Evolutionary conservation across 2,329 filamentous ascomycete genomes (phyloP).

Genomic region (Lachnellula arida): DNA sequence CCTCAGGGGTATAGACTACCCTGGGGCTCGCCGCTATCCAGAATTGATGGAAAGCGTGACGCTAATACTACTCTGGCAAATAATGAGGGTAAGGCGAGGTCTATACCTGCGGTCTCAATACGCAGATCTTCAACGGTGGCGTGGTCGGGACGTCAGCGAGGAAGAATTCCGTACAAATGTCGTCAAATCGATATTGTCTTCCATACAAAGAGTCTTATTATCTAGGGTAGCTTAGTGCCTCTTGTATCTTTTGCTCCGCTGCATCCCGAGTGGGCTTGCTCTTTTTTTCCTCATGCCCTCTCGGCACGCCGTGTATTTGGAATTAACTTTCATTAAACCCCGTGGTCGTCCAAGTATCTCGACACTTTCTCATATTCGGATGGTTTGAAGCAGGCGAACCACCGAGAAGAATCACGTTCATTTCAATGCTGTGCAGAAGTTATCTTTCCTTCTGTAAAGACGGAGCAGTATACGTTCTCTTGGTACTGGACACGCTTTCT

Average conservation of each 20-base stretch:
- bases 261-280: slow-evolving; percentile 1
- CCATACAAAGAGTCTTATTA: not conserved
- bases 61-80: not conserved
- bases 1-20: not conserved
- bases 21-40: not conserved
- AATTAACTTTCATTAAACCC: not conserved
- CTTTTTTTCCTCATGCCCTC: not conserved
- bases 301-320: not conserved
- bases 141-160: not conserved
- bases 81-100: not conserved
- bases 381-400: not conserved
- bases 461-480: not conserved
- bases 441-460: not conserved
- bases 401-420: not conserved
- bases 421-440: not conserved
- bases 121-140: not conserved
- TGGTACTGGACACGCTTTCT: not conserved
- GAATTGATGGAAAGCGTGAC: not conserved
- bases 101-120: not conserved
- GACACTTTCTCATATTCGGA: not conserved
- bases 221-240: not conserved
- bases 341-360: not conserved
- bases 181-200: not conserved
- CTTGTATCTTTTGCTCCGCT: not conserved
- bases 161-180: not conserved